These are phyloP conservation scores for Fusarium nelsonii DNA, from an alignment of 2,329 filamentous ascomycete genomes.

Conservation along the genomic window DNA sequence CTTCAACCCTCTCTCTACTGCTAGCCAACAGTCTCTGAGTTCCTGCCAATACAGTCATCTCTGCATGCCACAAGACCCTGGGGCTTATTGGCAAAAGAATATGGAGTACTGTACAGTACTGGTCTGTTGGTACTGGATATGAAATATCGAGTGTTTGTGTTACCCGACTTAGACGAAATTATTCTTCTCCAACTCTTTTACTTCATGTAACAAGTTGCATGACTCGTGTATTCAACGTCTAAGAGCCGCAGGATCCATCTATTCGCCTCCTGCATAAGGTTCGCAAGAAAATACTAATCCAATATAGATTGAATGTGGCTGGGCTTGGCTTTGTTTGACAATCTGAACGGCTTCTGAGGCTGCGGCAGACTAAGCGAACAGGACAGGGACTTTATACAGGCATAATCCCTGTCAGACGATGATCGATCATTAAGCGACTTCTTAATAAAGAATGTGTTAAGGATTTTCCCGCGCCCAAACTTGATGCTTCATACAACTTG, in stretches of 20 bases:
- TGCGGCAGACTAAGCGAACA: conserved; percentile 21
- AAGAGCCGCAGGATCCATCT: conserved; percentile 16
- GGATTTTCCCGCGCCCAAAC: conserved; percentile 2
- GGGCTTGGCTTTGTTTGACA: conserved; percentile 19
- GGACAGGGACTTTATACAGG: conserved; percentile 14
- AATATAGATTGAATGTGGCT: conserved; percentile 11
- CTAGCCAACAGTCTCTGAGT: not conserved
- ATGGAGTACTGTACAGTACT: not conserved
- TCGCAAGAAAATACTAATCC: conserved; percentile 7
- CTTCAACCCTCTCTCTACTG: conserved; percentile 10
- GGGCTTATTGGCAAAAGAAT: conserved; percentile 3
- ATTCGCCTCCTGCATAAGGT: not conserved
- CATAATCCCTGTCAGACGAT: conserved; percentile 25
- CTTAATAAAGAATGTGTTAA: conserved; percentile 13
- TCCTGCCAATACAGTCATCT: conserved; percentile 3
- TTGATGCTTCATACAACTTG: conserved; percentile 5
- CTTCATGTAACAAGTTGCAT: conserved; percentile 4
- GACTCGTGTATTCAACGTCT: conserved; percentile 22
- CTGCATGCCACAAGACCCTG: conserved; percentile 21
- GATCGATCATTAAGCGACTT: conserved; percentile 21
- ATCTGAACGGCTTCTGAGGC: conserved; percentile 21
- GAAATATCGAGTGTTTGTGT: not conserved
- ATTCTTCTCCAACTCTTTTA: not conserved
- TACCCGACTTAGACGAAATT: not conserved
- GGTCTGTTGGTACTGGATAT: not conserved